Base-by-base conservation (phyloP, 106 monocot species). In the Ottelia alismoides region DNA sequence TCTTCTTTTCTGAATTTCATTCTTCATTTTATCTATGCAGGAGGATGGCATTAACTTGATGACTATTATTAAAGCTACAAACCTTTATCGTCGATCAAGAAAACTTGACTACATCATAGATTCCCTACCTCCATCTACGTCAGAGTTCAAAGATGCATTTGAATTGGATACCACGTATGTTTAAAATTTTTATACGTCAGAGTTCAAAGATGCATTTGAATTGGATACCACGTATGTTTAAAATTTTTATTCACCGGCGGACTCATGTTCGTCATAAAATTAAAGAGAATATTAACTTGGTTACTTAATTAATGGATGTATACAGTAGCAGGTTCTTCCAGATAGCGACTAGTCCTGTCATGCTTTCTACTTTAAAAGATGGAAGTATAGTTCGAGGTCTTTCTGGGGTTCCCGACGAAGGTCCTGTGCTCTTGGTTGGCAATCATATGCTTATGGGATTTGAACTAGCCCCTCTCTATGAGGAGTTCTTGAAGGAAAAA, bases 361-460 rank as follows among this genome's bases (percentile, higher is more conserved):
- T 74, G 25, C 27, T 89, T 64, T 98, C 96, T 31, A 98, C 89
- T 48, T 60, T 82, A 12, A 45, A 56, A 54, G 60, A 72, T 62
- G 96, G 89, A 47, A 66, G 52, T 28, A 70, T 89, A 22, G 85
- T 98, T 47, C 72, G 67, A 43, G 85, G 85, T 28, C 84, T 98
- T 70, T 47, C 62, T 61, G 96, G 96, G 30, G 54, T 98, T 63
- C 96, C 96, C 25, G 61, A 74, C 27, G 56, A 85, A 67, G 96
- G 96, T 30, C 96, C 96, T 40, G 77, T 98, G 53, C 62, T 98
- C 19, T 57, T 98, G 25, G 89, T 98, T 28, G 89, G 89, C 29
- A 66, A 85, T 70, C 96, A 98, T 53, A 89, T 85, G 85, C 66
- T 98, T 29, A 11, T 81, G 68, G 96, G 96, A 1, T 55, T 88